These are phyloP conservation scores for Boletus insuetus DNA, from an alignment of 768 basidiomycete species.

Conservation along the genomic window DNA sequence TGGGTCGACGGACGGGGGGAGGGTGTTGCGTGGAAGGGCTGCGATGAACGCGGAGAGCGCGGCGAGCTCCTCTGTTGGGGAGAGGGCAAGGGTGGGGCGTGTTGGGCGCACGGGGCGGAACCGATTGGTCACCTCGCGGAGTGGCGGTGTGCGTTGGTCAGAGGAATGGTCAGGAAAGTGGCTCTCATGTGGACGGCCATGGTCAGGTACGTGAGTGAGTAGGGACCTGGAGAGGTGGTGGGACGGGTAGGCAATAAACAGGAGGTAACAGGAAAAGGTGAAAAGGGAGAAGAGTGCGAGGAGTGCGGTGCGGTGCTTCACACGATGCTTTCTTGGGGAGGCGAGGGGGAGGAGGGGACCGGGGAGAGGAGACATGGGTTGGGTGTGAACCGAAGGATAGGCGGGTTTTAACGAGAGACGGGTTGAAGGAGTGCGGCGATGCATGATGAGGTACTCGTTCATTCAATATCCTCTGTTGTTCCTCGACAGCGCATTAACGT, in stretches of 20 bases:
- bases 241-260: slow-evolving; percentile 47
- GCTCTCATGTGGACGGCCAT: slow-evolving; percentile 1
- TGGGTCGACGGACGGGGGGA: slow-evolving; percentile 67
- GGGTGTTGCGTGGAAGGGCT: slow-evolving; percentile 70
- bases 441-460: slow-evolving; percentile 11
- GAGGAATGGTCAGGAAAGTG: slow-evolving; percentile 31
- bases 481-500: not conserved
- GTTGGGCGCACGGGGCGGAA: slow-evolving; percentile 12
- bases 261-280: slow-evolving; percentile 51
- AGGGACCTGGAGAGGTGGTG: slow-evolving; percentile 36
- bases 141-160: slow-evolving; percentile 14
- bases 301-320: slow-evolving; percentile 51
- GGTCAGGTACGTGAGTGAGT: slow-evolving; percentile 24
- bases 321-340: slow-evolving; percentile 33
- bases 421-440: slow-evolving; percentile 27
- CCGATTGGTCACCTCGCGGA: slow-evolving; percentile 7
- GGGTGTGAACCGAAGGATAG: not conserved
- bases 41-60: slow-evolving; percentile 73
- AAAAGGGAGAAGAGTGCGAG: slow-evolving; percentile 53
- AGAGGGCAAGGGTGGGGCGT: slow-evolving; percentile 46
- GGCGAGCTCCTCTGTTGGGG: slow-evolving; percentile 62
- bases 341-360: slow-evolving; percentile 23
- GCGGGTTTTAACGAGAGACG: slow-evolving; percentile 19
- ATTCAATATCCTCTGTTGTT: not conserved
- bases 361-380: slow-evolving; percentile 31